Evolutionary conservation across 306 rosid species (phyloP), one percentile per base, ranked within the genome.

Genomic region (Medicago ruthenica): DNA sequence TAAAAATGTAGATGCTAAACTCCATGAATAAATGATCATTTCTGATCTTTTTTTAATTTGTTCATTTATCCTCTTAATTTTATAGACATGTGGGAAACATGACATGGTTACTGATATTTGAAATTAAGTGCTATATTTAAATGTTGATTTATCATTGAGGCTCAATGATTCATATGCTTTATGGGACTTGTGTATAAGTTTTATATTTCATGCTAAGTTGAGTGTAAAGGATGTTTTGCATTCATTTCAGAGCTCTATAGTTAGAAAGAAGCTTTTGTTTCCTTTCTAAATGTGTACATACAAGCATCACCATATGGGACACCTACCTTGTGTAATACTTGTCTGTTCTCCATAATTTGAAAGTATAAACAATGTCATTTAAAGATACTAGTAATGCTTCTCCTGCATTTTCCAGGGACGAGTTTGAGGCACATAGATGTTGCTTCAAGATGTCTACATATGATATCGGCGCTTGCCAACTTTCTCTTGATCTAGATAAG

Each of bases 391-490:
- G 87, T 85, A 85, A 89, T 89, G 83, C 87, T 76, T 83, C 81
- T 86, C 85, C 76, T 89, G 92, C 83, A 55, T 93, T 89, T 93
- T 88, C 89, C 97, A 88, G 89, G 92, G 88, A 70, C 70, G 64
- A 75, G 84, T 76, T 44, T 89, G 92, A 85, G 89, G 89, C 87
- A 85, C 71, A 69, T 84, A 66, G 83, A 53, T 85, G 89, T 80
- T 86, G 83, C 88, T 86, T 85, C 86, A 81, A 72, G 87, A 81
- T 70, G 76, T 87, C 88, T 74, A 64, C 85, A 82, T 86, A 77
- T 70, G 85, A 86, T 79, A 50, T 63, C 64, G 87, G 74, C 60
- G 79, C 65, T 59, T 78, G 74, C 85, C 81, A 76, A 76, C 78
- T 79, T 85, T 83, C 80, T 88, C 82, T 79, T 47, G 17, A 82